These are phyloP conservation scores for Pezicula rhizophila DNA, from an alignment of 2,329 filamentous ascomycete genomes.

Conservation along the genomic window DNA sequence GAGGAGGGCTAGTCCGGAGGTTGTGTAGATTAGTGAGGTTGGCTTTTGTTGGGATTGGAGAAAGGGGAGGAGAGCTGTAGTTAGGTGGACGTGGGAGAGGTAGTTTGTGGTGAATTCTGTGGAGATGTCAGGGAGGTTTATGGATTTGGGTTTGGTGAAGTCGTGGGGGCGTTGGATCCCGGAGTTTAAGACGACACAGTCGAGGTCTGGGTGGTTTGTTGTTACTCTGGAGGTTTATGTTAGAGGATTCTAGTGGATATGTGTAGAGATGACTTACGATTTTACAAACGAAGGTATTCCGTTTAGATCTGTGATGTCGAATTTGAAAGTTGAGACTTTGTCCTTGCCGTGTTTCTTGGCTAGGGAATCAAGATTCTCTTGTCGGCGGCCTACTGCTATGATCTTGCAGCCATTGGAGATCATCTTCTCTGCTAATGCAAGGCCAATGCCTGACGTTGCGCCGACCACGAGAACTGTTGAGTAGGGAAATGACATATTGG, in stretches of 20 bases:
- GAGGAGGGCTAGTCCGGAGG: constrained; percentile 13
- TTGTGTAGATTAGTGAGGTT: constrained; percentile 15
- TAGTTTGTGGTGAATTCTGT: constrained; percentile 38
- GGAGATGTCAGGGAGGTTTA: constrained; percentile 32
- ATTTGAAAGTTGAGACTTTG: constrained; percentile 33
- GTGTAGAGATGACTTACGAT: background rate
- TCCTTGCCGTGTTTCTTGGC: constrained; percentile 36
- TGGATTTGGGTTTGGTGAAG: constrained; percentile 38
- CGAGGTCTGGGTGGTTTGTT: constrained; percentile 41
- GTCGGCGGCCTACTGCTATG: constrained; percentile 48
- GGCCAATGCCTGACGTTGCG: constrained; percentile 48
- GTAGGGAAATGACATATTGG: constrained; percentile 44
- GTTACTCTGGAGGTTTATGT: constrained; percentile 18
- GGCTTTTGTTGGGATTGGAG: constrained; percentile 5
- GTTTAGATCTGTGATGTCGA: constrained; percentile 41
- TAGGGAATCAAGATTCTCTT: constrained; percentile 43
- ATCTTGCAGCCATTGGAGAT: constrained; percentile 43
- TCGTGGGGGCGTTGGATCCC: constrained; percentile 45
- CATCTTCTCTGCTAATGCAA: constrained; percentile 38
- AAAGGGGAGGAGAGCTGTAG: constrained; percentile 32
- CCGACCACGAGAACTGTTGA: constrained; percentile 49
- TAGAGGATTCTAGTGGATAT: background rate
- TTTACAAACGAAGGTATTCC: constrained; percentile 36
- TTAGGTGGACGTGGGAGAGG: constrained; percentile 30
- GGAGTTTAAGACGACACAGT: constrained; percentile 52